Percentiles rank a stretch among this genome's conserved stretches.
Evolutionary conservation across 768 basidiomycete genomes (phyloP).

Genomic region (Mrakia gelida): DNA sequence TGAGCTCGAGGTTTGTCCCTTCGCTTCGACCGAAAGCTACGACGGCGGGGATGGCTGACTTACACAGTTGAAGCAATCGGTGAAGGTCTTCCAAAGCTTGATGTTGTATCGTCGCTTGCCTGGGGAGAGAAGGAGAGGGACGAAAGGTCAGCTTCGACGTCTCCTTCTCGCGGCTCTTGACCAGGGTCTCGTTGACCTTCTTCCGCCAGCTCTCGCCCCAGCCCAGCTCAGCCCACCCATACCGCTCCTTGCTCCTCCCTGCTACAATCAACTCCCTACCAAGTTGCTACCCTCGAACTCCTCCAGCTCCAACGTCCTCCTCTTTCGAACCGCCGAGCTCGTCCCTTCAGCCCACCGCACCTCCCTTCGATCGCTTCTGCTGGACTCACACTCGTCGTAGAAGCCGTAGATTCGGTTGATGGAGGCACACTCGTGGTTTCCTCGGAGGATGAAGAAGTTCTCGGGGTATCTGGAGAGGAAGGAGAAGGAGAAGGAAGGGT

Average conservation of each 20-base stretch:
- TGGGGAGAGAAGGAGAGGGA: neutral
- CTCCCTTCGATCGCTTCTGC: no score
- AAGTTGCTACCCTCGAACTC: no score
- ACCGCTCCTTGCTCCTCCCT: no score
- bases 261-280: no score
- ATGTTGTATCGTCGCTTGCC: conserved; percentile 36
- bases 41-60: neutral
- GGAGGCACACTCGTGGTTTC: conserved; percentile 98
- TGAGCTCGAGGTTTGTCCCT: neutral
- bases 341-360: no score
- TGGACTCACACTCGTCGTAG: conserved; percentile 91
- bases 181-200: no score
- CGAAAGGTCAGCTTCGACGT: neutral
- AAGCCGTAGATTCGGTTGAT: conserved; percentile 99
- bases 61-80: conserved; percentile 34
- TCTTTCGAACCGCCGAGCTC: no score
- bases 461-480: conserved; percentile 77
- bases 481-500: no score
- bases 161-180: no score
- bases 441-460: conserved; percentile 99
- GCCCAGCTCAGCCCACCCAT: no score
- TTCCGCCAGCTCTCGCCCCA: no score
- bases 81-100: conserved; percentile 36
- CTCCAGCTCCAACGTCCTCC: no score
- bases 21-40: neutral